Conservation (phyloP, 148 eudicot genomes). For the Polygonum aviculare region DNA sequence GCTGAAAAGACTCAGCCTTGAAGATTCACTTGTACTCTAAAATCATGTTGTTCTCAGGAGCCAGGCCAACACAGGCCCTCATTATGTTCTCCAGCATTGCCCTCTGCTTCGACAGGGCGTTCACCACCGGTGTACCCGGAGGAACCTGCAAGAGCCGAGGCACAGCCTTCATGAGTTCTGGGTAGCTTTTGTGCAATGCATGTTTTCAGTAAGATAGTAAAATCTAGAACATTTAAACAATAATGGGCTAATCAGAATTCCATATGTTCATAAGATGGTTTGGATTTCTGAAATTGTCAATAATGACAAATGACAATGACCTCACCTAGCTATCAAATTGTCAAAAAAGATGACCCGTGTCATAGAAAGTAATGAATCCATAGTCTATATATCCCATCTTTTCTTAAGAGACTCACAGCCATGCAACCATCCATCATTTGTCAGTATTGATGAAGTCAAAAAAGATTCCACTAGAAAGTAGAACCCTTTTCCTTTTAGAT, state of each 20-base stretch:
- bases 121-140: conserved; percentile 98
- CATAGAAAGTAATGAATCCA: too few relatives aligned
- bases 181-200: neutral
- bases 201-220: neutral
- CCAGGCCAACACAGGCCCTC: conserved; percentile 94
- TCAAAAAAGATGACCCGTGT: neutral
- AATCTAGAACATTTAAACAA: neutral
- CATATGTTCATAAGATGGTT: too few relatives aligned
- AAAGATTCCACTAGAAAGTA: neutral
- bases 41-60: conserved; percentile 99
- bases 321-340: neutral
- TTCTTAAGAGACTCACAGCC: neutral
- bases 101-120: conserved; percentile 90
- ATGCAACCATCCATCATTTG: neutral
- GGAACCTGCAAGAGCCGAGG: conserved; percentile 47
- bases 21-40: conserved; percentile 70
- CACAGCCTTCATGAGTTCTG: neutral
- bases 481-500: too few relatives aligned
- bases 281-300: neutral
- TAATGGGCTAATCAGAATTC: neutral
- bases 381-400: neutral
- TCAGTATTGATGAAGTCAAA: neutral
- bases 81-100: conserved; percentile 98
- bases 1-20: neutral
- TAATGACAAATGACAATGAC: neutral